Conservation (phyloP, 768 basidiomycete species). For the Kwoniella sp. region DNA sequence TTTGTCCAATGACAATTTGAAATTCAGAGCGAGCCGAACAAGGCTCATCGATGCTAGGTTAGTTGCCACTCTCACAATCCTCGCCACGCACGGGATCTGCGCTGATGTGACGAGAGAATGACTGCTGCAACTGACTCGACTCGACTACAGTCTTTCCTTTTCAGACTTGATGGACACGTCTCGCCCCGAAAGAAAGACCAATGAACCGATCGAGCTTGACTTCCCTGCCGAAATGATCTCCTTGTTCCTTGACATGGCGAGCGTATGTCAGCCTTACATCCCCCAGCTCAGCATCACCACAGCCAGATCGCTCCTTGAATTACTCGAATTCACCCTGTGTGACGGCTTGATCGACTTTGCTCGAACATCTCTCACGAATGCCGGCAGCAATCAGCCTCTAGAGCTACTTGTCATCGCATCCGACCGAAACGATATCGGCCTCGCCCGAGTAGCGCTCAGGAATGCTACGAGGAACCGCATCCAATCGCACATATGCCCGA, state of each 20-base stretch:
- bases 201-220: conserved; percentile 6
- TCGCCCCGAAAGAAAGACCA: not conserved
- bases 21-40: not conserved
- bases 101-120: too few relatives aligned
- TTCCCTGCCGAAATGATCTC: not conserved
- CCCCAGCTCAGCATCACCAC: not conserved
- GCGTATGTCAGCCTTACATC: not conserved
- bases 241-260: conserved; percentile 8
- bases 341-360: conserved; percentile 6
- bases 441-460: conserved; percentile 6
- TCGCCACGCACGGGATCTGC: too few relatives aligned
- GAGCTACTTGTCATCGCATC: conserved; percentile 13
- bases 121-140: too few relatives aligned
- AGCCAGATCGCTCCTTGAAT: not conserved
- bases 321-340: conserved; percentile 3
- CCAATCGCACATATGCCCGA: too few relatives aligned
- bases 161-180: not conserved
- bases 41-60: conserved; percentile 4
- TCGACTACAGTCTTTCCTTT: conserved; percentile 13
- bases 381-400: conserved; percentile 6
- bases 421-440: not conserved
- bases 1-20: not conserved
- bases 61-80: too few relatives aligned
- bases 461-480: not conserved
- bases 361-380: not conserved